A percentile compares a stretch with the other conserved stretches of the same genome.
These are phyloP conservation scores for Pseudogymnoascus sp. DNA, from an alignment of 2,329 filamentous ascomycete species.

Conservation along the genomic window DNA sequence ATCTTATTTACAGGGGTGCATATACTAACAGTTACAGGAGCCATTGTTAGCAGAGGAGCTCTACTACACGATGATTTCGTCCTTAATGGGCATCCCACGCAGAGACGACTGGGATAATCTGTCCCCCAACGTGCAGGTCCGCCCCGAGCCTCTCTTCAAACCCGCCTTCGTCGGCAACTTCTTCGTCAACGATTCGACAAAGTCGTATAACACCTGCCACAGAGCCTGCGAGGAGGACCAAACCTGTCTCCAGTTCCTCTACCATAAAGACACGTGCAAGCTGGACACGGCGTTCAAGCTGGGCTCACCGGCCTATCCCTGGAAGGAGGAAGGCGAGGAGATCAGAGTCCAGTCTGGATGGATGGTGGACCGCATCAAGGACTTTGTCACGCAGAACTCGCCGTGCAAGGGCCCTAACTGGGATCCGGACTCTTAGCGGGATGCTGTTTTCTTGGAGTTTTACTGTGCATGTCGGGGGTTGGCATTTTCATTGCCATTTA, in stretches of 20 bases:
- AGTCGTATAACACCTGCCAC: slow-evolving; percentile 39
- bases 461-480: not conserved
- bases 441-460: not conserved
- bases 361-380: slow-evolving; percentile 11
- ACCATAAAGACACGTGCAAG: slow-evolving; percentile 21
- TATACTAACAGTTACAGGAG: slow-evolving; percentile 34
- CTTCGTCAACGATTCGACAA: slow-evolving; percentile 1
- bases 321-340: slow-evolving; percentile 15
- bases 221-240: slow-evolving; percentile 39
- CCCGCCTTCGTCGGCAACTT: slow-evolving; percentile 35
- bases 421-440: not conserved
- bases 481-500: not conserved
- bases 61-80: slow-evolving; percentile 44
- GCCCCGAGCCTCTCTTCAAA: slow-evolving; percentile 38
- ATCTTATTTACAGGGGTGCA: slow-evolving; percentile 12
- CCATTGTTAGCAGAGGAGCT: slow-evolving; percentile 44
- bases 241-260: slow-evolving; percentile 34
- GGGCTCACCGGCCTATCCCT: slow-evolving; percentile 16
- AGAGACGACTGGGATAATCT: slow-evolving; percentile 49
- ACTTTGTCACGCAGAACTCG: not conserved
- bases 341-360: slow-evolving; percentile 15
- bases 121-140: slow-evolving; percentile 43
- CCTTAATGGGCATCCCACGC: slow-evolving; percentile 34
- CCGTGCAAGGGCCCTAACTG: not conserved
- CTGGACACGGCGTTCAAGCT: not conserved